Evolutionary conservation across 352 stramenopile genomes (phyloP), one percentile per base, ranked within the genome.

Genomic region (Blastocystis sp.): DNA sequence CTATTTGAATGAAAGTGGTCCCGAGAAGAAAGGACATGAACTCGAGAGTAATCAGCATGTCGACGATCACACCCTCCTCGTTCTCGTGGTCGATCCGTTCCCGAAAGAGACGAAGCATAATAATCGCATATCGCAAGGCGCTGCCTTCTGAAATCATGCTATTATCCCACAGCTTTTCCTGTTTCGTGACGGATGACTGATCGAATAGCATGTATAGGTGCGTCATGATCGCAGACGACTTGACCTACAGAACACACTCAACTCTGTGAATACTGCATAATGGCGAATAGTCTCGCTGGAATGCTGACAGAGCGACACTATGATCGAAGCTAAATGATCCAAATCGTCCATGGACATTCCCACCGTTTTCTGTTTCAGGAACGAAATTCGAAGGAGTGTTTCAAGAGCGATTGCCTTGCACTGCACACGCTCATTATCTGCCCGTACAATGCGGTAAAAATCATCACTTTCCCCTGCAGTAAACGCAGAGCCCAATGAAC

Each of bases 401-500:
- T 84, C 73, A 26, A 84, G 50, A 20, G 73, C 73, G 20, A 34
- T 39, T 29, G 53, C 73, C 73, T 84, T 84, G 20, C 56, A 61
- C 37, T 68, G 43, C 39, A 41, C 73, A 0, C 55, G 73, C 29
- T 53, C 47, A 34, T 11, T 68, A 34, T 84, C 73, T 34, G 68
- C 53, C 6, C 45, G 53, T 11, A 84, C 73, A 43, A 84, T 39
- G 18, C 26, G 39, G 26, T 84, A 84, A 11, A 15, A 34, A 15
- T 29, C 29, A 15, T 73, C 62, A 11, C 8, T 50, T 23, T 18
- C 47, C 15, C 11, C 39, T 20, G 3, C 50, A 15, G 50, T 23
- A 55, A 84, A 66, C 7, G 54, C 47, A 43, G 34, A 39, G 4
- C 53, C 53, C 18, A 84, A 29, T 13, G n/a, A 54, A 7, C 73